phyloP scores from a whole-genome alignment of 169 alveolate genomes.

The Plasmodium ovale region DNA sequence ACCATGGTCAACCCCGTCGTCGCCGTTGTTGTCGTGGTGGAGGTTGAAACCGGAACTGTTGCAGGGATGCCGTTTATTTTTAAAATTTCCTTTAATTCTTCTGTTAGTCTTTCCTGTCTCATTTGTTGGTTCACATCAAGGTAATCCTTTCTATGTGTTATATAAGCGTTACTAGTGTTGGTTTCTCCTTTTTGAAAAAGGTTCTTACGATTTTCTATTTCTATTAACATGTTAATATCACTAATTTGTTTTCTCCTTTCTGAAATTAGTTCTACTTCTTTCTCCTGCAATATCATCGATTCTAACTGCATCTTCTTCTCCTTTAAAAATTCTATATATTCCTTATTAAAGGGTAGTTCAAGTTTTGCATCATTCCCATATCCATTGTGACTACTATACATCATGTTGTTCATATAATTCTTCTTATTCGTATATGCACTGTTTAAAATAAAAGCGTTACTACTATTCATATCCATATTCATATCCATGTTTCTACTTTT shows the following conservation, averaged over 20 bases:
- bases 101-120: neutral
- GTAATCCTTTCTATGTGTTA: neutral
- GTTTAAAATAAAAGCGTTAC: neutral
- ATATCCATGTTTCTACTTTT: no score
- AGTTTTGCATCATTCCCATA: neutral
- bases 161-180: neutral
- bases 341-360: neutral
- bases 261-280: neutral
- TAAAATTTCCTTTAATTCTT: constrained; percentile 1
- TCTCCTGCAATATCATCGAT: neutral
- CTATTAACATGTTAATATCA: neutral
- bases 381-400: neutral
- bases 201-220: neutral
- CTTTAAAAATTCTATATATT: neutral
- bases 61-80: neutral
- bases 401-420: neutral
- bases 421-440: neutral
- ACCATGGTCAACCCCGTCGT: neutral
- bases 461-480: no score
- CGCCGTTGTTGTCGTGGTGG: neutral
- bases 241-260: neutral
- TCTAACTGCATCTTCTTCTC: neutral
- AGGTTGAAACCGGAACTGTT: neutral
- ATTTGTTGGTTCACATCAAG: neutral
- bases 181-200: neutral